Base-by-base conservation (phyloP, 352 stramenopile species). In the Phytophthora tentaculata region DNA sequence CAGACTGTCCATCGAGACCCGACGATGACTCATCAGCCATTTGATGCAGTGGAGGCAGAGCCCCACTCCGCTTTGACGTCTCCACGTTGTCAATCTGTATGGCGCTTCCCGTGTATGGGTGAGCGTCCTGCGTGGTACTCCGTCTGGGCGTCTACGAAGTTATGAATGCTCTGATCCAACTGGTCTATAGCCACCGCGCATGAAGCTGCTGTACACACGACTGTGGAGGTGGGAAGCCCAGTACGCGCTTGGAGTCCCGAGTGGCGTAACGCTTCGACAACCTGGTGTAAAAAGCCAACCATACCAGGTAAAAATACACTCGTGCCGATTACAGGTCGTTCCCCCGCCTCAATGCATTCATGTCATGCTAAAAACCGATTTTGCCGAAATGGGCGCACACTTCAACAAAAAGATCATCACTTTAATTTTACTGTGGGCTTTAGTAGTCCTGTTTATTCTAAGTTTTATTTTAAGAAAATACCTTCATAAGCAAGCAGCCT, bases 371-470 rank as follows among this genome's bases (percentile, higher is more conserved):
- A n/a, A 16, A 43, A 43, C 35, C 35, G 35, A 43, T 19, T 19
- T n/a, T 5, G 5, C 29, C 6, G 35, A 43, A 43, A 43, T 5
- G 14, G 35, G 32, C 10, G 10, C 49, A 19, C 7, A 52, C 51
- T 64, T 68, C 59, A 74, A 71, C 66, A 53, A 56, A 49, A 24
- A 2, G 44, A 77, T 51, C 64, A 65, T 71, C 69, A 77, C 65
- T 77, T 58, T n/a, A n/a, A n/a, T n/a, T n/a, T n/a, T n/a, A n/a
- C n/a, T n/a, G n/a, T n/a, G n/a, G n/a, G n/a, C n/a, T 48, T 48
- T 32, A 8, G 26, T 32, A 32, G 8, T 8, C 26, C 26, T 32
- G 26, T 32, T 32, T 32, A 3, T 32, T 32, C 8, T 32, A 8
- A 32, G 26, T 8, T 32, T 32, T 14, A 5, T 17, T 24, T 24